A percentile compares a stretch with the other conserved stretches of the same genome.
These are phyloP conservation scores for Phytophthora cryptogea DNA, from an alignment of 352 stramenopile genomes.

Conservation along the genomic window DNA sequence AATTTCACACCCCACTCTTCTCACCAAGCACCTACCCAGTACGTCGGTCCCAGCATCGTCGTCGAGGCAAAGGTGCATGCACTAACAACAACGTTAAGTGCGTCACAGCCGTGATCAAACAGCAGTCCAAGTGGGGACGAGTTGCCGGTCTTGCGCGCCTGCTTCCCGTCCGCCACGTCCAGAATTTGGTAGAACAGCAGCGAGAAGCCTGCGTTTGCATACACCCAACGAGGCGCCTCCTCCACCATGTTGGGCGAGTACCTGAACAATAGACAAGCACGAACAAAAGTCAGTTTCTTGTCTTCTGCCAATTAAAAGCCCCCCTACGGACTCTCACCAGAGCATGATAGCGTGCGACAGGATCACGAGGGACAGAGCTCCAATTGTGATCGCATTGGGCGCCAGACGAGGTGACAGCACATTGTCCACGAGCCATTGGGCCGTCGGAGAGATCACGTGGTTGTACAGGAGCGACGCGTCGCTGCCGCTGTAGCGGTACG, in stretches of 20 bases:
- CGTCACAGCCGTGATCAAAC: constrained; percentile 88
- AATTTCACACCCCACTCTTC: background rate
- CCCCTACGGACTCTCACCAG: constrained; percentile 37
- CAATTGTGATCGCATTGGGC: constrained; percentile 87
- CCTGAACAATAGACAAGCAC: constrained; percentile 12
- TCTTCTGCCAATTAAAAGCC: background rate
- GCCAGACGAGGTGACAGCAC: constrained; percentile 72
- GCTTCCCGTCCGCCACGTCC: constrained; percentile 87
- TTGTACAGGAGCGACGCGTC: constrained; percentile 87
- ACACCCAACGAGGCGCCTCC: constrained; percentile 74
- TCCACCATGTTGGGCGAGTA: constrained; percentile 88
- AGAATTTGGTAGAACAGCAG: constrained; percentile 85
- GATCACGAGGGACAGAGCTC: constrained; percentile 70
- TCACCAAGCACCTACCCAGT: constrained; percentile 73
- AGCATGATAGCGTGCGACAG: constrained; percentile 78
- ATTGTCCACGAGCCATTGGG: constrained; percentile 77
- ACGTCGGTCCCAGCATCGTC: constrained; percentile 83
- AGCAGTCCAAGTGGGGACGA: constrained; percentile 83
- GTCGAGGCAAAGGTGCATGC: constrained; percentile 85
- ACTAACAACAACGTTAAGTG: constrained; percentile 84
- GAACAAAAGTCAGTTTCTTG: constrained; percentile 33
- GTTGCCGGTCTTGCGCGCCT: constrained; percentile 86
- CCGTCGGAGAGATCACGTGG: constrained; percentile 73
- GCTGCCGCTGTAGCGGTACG: constrained; percentile 88
- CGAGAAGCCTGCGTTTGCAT: constrained; percentile 64